Evolutionary conservation across 495 filamentous ascomycete genomes (phyloP).

Genomic region (Aspergillus conjunctus): DNA sequence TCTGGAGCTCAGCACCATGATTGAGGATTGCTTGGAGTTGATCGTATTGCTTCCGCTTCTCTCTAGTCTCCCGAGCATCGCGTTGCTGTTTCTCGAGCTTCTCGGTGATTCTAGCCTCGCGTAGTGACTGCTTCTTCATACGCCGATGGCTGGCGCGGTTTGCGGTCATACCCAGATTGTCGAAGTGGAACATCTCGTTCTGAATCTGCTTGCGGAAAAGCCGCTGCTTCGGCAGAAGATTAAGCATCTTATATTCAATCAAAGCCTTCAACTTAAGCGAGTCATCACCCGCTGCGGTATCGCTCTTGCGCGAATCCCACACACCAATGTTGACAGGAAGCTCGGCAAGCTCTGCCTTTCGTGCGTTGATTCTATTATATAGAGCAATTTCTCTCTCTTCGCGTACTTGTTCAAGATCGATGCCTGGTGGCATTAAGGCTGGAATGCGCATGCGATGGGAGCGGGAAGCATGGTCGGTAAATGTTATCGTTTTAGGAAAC

Average conservation of each 20-base stretch:
- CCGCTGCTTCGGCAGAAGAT: constrained; percentile 81
- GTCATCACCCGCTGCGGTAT: constrained; percentile 72
- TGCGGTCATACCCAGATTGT: constrained; percentile 92
- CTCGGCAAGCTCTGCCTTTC: constrained; percentile 79
- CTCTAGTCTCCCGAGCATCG: constrained; percentile 87
- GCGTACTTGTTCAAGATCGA: constrained; percentile 73
- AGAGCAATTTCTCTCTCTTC: constrained; percentile 84
- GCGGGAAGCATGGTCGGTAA: constrained; percentile 72
- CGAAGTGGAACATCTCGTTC: constrained; percentile 85
- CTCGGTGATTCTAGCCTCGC: constrained; percentile 97
- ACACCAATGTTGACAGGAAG: constrained; percentile 79
- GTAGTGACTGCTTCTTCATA: constrained; percentile 93
- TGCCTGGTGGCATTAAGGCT: constrained; percentile 83
- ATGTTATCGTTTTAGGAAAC: constrained; percentile 65
- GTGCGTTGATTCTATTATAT: constrained; percentile 83
- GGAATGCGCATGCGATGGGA: constrained; percentile 75
- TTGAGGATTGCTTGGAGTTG: constrained; percentile 74
- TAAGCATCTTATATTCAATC: constrained; percentile 89
- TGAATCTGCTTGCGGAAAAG: constrained; percentile 81
- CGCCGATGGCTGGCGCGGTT: constrained; percentile 86
- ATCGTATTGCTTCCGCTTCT: constrained; percentile 94
- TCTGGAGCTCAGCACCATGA: constrained; percentile 68
- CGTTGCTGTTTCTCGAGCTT: constrained; percentile 98
- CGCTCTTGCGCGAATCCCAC: constrained; percentile 76
- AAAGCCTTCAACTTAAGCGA: constrained; percentile 84